These are phyloP conservation scores for Arabis hirsuta DNA, from an alignment of 345 rosid species.

Conservation along the genomic window DNA sequence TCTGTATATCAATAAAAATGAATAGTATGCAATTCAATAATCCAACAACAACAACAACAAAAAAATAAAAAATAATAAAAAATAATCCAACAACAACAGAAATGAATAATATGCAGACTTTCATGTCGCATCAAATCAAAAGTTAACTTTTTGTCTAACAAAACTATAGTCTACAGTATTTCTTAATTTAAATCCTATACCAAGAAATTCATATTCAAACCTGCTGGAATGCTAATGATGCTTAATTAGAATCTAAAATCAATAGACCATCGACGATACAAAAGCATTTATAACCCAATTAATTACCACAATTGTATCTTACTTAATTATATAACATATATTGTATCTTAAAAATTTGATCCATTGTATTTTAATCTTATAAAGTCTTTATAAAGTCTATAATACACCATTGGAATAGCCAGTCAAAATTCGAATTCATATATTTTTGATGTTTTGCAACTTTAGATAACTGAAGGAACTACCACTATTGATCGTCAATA, in stretches of 20 bases:
- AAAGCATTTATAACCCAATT: neutral
- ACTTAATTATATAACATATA: neutral
- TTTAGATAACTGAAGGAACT: neutral
- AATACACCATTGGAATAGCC: neutral
- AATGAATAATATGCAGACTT: neutral
- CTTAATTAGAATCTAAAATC: conserved; percentile 7
- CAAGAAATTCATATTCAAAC: neutral
- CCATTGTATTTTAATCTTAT: no score
- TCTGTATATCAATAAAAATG: neutral
- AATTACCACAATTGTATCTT: neutral
- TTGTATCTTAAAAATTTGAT: neutral
- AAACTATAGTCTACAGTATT: neutral
- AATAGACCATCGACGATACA: neutral
- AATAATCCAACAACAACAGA: neutral
- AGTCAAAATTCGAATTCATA: neutral
- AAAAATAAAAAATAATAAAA: no score
- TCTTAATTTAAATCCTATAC: neutral
- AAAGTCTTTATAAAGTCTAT: no score
- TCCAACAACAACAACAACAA: neutral
- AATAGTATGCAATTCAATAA: neutral
- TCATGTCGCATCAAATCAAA: conserved; percentile 3
- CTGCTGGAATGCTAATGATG: neutral
- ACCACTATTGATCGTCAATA: neutral
- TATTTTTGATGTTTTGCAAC: neutral
- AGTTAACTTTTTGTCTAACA: conserved; percentile 22